Conservation (phyloP, 2,329 filamentous ascomycete genomes). For the Hypoxylon sp. region DNA sequence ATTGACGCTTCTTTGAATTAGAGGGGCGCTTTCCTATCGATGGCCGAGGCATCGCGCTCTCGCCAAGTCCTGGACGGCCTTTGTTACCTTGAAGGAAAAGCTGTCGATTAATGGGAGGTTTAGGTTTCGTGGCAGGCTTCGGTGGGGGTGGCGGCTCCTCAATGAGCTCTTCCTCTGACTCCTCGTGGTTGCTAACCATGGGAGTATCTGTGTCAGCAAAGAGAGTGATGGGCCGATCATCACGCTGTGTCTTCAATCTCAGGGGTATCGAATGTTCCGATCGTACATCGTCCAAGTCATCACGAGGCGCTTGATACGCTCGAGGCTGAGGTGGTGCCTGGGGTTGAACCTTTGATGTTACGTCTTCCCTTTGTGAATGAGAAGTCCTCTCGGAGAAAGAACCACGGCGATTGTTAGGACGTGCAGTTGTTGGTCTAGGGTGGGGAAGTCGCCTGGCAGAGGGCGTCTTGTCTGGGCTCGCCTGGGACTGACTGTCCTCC, state of each 20-base stretch:
- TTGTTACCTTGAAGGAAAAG: conserved; percentile 41
- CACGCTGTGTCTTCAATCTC: conserved; percentile 36
- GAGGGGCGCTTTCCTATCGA: conserved; percentile 36
- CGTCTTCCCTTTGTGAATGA: conserved; percentile 28
- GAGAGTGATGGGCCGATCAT: conserved; percentile 41
- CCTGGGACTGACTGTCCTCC: conserved; percentile 41
- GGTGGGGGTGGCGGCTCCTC: conserved; percentile 42
- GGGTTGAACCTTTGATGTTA: conserved; percentile 33
- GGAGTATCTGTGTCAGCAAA: conserved; percentile 46
- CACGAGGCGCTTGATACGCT: conserved; percentile 38
- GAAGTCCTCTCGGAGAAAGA: conserved; percentile 39
- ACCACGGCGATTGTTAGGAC: conserved; percentile 38
- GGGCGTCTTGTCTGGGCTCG: conserved; percentile 44
- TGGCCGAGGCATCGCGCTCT: conserved; percentile 43
- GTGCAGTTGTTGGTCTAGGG: conserved; percentile 36
- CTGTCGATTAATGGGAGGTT: conserved; percentile 41
- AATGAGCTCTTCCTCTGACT: conserved; percentile 40
- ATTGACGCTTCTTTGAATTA: conserved; percentile 41
- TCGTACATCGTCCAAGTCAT: conserved; percentile 35
- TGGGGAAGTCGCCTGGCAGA: conserved; percentile 42
- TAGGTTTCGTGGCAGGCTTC: conserved; percentile 39
- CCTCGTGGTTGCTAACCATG: conserved; percentile 41
- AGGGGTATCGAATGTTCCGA: conserved; percentile 29
- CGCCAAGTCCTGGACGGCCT: conserved; percentile 32
- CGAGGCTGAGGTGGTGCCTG: conserved; percentile 34